phyloP scores from a whole-genome alignment of 257 asterid genomes.

The Gentiana straminea region DNA sequence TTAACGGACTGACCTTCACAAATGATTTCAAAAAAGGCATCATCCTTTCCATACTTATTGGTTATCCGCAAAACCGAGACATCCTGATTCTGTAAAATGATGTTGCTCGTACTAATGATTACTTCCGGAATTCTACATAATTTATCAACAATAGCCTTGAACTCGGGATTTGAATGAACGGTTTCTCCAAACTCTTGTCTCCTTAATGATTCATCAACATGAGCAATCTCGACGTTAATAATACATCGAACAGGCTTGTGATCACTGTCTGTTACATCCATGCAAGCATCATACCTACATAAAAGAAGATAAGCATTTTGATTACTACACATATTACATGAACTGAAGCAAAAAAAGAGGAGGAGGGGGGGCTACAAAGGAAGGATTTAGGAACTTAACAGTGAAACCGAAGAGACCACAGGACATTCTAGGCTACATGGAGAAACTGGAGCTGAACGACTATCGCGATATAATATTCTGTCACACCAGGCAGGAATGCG shows the following conservation, averaged over 20 bases:
- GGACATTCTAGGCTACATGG: slow-evolving; percentile 91
- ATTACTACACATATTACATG: not conserved
- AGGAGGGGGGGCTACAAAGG: not conserved
- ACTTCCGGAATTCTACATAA: slow-evolving; percentile 61
- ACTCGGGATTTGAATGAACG: slow-evolving; percentile 59
- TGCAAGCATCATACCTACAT: slow-evolving; percentile 89
- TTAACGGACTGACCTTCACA: slow-evolving; percentile 76
- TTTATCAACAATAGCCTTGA: slow-evolving; percentile 44
- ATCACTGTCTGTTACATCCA: slow-evolving; percentile 98
- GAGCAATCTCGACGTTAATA: slow-evolving; percentile 74
- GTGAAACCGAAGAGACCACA: slow-evolving; percentile 59
- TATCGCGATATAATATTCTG: slow-evolving; percentile 87
- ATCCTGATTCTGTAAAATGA: slow-evolving; percentile 78
- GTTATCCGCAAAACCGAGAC: slow-evolving; percentile 73
- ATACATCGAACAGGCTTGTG: slow-evolving; percentile 97
- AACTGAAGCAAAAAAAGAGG: too few relatives aligned
- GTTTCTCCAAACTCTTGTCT: slow-evolving; percentile 92
- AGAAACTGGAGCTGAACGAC: slow-evolving; percentile 53
- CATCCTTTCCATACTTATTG: slow-evolving; percentile 53
- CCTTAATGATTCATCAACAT: slow-evolving; percentile 76
- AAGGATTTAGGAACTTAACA: slow-evolving; percentile 41
- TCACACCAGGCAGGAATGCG: slow-evolving; percentile 99
- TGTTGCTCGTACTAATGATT: slow-evolving; percentile 77
- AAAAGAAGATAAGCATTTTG: slow-evolving; percentile 10
- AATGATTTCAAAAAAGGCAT: slow-evolving; percentile 48